Base-by-base conservation (phyloP, 2,329 filamentous ascomycete genomes). In the Macrophomina pseudophaseolina region DNA sequence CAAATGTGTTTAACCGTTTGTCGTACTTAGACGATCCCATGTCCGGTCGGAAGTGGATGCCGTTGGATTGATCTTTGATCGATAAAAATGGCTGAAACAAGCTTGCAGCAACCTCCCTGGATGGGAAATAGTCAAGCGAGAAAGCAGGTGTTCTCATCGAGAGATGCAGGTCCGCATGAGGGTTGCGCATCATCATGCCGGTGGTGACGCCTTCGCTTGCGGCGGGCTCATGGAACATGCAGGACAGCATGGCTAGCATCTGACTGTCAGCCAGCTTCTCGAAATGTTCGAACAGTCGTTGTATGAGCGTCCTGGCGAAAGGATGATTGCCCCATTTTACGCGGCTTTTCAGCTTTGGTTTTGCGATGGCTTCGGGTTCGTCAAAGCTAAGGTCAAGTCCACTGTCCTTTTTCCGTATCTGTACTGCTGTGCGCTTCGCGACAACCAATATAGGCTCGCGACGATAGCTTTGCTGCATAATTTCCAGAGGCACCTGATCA, bases 401-500 rank as follows among this genome's bases (percentile, higher is more conserved):
- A 70, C 80, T 84, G 68, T 84, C 82, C 63, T 81, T 83, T 40
- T 81, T 78, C 68, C 81, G 83, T 49, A 83, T 79, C 38, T 83
- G 79, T 1, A 85, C 79, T 7, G 88, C 80, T 33, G 85, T 84
- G 68, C 90, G 84, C 69, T 85, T 87, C 16, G 91, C 91, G 69
- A 94, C 87, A 6, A 93, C 85, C 33, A 93, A 79, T 56, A 91
- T 85, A 3, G 87, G 88, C 67, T 90, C 83, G 8, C 83, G 82
- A 48, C 83, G 81, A 68, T 84, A 81, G 35, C 83, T 80, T 66
- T 85, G 83, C 3, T 84, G 81, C 51, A 90, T 79, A 32, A 92
- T 80, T 71, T 90, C 85, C 3, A 94, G 81, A 1, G 91, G 91
- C 33, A 94, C 89, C 52, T 92, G 88, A 71, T 91, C 91, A 70